These are phyloP conservation scores for Amanita pseudoporphyria DNA, from an alignment of 768 basidiomycete species.

Conservation along the genomic window DNA sequence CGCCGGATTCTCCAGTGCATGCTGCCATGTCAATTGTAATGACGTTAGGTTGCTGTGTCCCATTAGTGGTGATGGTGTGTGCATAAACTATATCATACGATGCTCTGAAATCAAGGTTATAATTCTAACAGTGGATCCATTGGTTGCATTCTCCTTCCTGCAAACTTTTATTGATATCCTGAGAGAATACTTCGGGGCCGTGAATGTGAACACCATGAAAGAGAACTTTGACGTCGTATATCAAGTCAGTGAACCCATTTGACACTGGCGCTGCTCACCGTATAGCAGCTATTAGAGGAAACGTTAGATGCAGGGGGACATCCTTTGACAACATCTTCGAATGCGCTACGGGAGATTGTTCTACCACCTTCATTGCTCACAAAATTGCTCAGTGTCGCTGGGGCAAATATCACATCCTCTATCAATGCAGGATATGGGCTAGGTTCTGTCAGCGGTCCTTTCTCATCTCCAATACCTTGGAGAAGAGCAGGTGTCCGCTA, in stretches of 20 bases:
- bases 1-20: slow-evolving; percentile 50
- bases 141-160: slow-evolving; percentile 84
- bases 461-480: slow-evolving; percentile 92
- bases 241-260: slow-evolving; percentile 44
- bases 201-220: slow-evolving; percentile 69
- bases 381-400: slow-evolving; percentile 50
- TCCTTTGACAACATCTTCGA: slow-evolving; percentile 84
- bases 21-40: slow-evolving; percentile 73
- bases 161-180: slow-evolving; percentile 80
- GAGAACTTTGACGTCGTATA: slow-evolving; percentile 96
- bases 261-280: slow-evolving; percentile 7
- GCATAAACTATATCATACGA: neutral
- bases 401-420: slow-evolving; percentile 38
- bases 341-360: slow-evolving; percentile 88
- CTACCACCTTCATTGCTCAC: slow-evolving; percentile 82
- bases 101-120: slow-evolving; percentile 11
- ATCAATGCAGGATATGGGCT: slow-evolving; percentile 36
- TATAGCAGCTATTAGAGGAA: slow-evolving; percentile 76
- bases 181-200: slow-evolving; percentile 79
- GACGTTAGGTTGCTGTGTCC: slow-evolving; percentile 75
- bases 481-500: slow-evolving; percentile 76
- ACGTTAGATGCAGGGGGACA: slow-evolving; percentile 91
- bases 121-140: slow-evolving; percentile 60
- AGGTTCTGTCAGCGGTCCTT: slow-evolving; percentile 38
- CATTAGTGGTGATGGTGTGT: slow-evolving; percentile 76